Conservation (phyloP, 345 rosid genomes). For the Luvunga scandens region DNA sequence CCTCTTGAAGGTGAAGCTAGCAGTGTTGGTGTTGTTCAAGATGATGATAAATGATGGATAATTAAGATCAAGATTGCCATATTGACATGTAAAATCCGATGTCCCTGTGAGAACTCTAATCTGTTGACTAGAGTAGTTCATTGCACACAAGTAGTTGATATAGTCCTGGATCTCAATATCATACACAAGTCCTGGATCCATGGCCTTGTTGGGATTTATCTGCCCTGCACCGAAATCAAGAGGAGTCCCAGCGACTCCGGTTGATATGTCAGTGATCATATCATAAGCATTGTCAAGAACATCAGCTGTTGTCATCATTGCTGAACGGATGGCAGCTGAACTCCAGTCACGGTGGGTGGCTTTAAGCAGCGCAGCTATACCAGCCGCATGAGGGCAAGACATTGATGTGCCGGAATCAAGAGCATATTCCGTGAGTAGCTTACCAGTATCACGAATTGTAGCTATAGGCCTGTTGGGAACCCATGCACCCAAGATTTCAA, state of each 20-base stretch:
- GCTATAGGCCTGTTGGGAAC: conserved; percentile 31
- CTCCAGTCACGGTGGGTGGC: conserved; percentile 40
- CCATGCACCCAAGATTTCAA: conserved; percentile 46
- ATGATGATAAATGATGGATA: conserved; percentile 52
- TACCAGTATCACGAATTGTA: conserved; percentile 23
- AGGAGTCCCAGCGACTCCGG: conserved; percentile 35
- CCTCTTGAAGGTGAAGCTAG: conserved; percentile 30
- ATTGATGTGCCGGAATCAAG: conserved; percentile 42
- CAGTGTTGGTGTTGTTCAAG: conserved; percentile 43
- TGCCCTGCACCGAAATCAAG: conserved; percentile 54
- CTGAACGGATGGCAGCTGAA: conserved; percentile 42
- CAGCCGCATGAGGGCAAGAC: conserved; percentile 46
- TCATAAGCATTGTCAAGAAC: conserved; percentile 17
- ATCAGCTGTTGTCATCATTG: conserved; percentile 49
- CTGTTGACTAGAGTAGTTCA: conserved; percentile 35
- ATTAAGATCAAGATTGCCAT: conserved; percentile 38
- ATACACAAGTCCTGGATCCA: conserved; percentile 49
- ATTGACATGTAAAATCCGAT: conserved; percentile 22
- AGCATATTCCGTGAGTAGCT: conserved; percentile 37
- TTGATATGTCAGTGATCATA: conserved; percentile 34
- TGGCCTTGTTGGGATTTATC: conserved; percentile 35
- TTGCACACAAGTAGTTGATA: conserved; percentile 32
- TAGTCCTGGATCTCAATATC: conserved; percentile 35
- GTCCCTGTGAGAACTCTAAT: conserved; percentile 29
- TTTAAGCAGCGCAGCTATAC: conserved; percentile 37